phyloP scores from a whole-genome alignment of 2,329 filamentous ascomycete genomes.

The Venturia effusa region DNA sequence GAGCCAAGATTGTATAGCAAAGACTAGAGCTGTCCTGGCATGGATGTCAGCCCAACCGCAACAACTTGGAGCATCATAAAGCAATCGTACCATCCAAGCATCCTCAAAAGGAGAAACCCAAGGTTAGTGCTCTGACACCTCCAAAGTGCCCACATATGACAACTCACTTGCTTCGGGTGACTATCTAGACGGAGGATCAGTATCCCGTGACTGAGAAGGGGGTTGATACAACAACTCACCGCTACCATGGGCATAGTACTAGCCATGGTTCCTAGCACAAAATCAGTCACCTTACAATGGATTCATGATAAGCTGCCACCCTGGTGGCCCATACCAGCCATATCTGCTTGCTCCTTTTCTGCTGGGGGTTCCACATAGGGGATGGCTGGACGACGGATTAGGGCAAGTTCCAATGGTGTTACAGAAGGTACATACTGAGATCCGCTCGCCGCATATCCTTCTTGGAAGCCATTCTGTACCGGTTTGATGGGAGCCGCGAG shows the following conservation, averaged over 20 bases:
- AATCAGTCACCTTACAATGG: constrained; percentile 17
- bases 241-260: constrained; percentile 92
- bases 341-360: constrained; percentile 54
- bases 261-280: constrained; percentile 43
- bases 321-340: constrained; percentile 48
- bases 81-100: constrained; percentile 49
- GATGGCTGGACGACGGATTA: constrained; percentile 50
- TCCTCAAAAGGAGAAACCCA: constrained; percentile 33
- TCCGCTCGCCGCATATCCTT: constrained; percentile 69
- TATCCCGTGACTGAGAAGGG: constrained; percentile 10
- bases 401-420: background rate
- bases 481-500: background rate
- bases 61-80: background rate
- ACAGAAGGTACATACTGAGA: constrained; percentile 45
- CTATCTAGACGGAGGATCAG: constrained; percentile 48
- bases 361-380: constrained; percentile 71
- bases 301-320: background rate
- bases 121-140: constrained; percentile 8
- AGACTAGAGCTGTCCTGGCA: constrained; percentile 59
- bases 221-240: constrained; percentile 32
- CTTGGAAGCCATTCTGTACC: constrained; percentile 45
- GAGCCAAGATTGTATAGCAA: constrained; percentile 66
- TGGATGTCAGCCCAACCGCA: constrained; percentile 13
- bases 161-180: constrained; percentile 72
- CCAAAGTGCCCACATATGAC: background rate